Evolutionary conservation across 352 stramenopile genomes (phyloP), one percentile per base, ranked within the genome.

Genomic region (Pythium periplocum): DNA sequence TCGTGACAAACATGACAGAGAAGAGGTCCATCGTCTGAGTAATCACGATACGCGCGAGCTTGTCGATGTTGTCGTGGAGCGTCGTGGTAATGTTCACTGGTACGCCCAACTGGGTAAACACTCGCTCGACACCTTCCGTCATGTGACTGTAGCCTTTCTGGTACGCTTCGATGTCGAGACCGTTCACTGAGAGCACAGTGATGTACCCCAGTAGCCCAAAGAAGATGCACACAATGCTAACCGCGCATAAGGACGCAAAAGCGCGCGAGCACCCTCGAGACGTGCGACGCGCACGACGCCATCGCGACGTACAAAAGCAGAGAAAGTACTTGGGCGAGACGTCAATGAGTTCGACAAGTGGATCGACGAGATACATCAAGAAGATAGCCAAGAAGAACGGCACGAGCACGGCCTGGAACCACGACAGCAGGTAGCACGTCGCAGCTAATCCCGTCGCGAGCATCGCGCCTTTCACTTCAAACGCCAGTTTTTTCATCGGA

Each of bases 371-470:
- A 55, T 93, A 95, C 84, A 95, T 95, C 42, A 95, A 69, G 53
- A 95, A 95, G 57, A 95, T 78, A 0, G 84, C 82, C 41, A 95
- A 73, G 68, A 95, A 95, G 59, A 95, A 95, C 8, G 84, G 84
- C 12, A 95, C 73, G 26, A 95, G 63, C 51, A 93, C 84, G 12
- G 73, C 79, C 55, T 95, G 76, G 61, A 95, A 95, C 74, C 78
- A 95, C 35, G 83, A 73, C 5, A 95, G 68, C 54, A 95, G 58
- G 62, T 95, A 95, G 62, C 77, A 93, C 17, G 71, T 58, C 4
- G 82, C 73, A 17, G 84, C 84, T 34, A 95, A 55, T 47, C 84
- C 84, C 0, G 84, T 92, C 26, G 84, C 80, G 41, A 95, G 60
- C 26, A 95, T 51, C 39, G 84, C 84, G n/a, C 84, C 81, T 56